Evolutionary conservation across 805 yeast genomes (phyloP), one percentile per base, ranked within the genome.

Genomic region (Spathaspora gorwiae): DNA sequence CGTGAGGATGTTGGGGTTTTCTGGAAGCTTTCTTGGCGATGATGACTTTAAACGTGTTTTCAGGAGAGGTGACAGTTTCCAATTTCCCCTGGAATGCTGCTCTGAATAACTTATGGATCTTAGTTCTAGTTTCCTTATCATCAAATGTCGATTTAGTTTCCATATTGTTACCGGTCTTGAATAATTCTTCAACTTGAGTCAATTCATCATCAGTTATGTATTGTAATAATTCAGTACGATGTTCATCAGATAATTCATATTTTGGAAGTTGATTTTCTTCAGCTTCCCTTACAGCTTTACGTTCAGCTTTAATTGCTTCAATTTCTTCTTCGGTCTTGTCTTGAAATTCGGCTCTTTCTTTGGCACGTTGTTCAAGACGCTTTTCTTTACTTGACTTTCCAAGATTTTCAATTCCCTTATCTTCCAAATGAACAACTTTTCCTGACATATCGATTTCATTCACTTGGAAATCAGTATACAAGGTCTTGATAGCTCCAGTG

Each of bases 401-500:
- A 39, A 64, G 44, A 5, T 9, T 9, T 40, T 73, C 71, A 37
- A 84, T 68, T 5, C 97, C 97, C 44, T 80, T 78, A 56, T 90
- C 96, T 8, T 67, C 61, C 49, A 94, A 71, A 61, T 83, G 90
- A 10, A 90, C 77, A 1, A 90, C 96, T 1, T 78, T 65, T 1
- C 87, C 95, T 19, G 78, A 66, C 29, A 66, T 54, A 48, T 75
- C 84, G 46, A 94, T 84, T 64, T 94, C 99, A 64, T 90, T 88
- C 38, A 94, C 99, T 59, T 88, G 75, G 61, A 94, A 94, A 61
- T 94, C 99, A 10, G 96, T 84, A 65, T 90, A 90, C 49, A 97
- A 73, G 59, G 87, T 95, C 63, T 94, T 94, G 55, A 94, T 72
- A 11, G 77, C 74, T 2, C 98, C 99, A 13, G 63, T 61, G 51